Evolutionary conservation across 139 green algal genomes (phyloP), one percentile per base, ranked within the genome.

Genomic region (Micractinium conductrix): DNA sequence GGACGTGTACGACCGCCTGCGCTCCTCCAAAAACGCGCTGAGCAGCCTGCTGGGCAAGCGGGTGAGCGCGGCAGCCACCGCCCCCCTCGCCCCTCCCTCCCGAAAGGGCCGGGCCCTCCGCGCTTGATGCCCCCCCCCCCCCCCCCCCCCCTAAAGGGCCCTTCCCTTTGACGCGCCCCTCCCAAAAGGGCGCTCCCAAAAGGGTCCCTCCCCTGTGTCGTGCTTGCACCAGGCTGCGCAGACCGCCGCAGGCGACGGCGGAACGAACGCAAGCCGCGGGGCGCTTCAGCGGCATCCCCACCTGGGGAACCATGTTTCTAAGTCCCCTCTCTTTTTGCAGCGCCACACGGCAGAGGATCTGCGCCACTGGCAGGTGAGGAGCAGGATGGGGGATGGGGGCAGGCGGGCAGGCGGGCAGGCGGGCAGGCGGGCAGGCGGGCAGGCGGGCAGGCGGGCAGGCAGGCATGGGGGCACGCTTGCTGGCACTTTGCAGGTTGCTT

Each of bases 1-100:
- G 76, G 76, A 48, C 8, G 76, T 82, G 26, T 82, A 82, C 58
- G 76, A 82, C 76, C 76, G 44, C 38, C 76, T 82, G 58, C 76
- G 76, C 1, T 26, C 38, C 58, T 22, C 40, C 76, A 82, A 82
- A 58, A 82, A 82, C 40, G 76, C 76, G 76, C 76, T 82, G 76
- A 55, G 76, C 55, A 73, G 48, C 40, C 76, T 82, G 55, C 24
- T 40, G 55, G 76, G 76, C 76, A 82, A 82, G 76, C 55, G 76
- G 76, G 76, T 82, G 76, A 82, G 58, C 10, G 53, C 53, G 26
- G 53, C 53, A 62, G 19, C 53, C 26, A 21, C 53, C 2, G 53
- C 6, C 2, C 8, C 53, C 8, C 53, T 24, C 53, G 19, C 53
- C 24, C 8, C 7, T 62, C 53, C 53, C 53, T 62, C 53, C 53